These are phyloP conservation scores for Ustilago trichophora DNA, from an alignment of 1,284 basidiomycete genomes.

Conservation along the genomic window DNA sequence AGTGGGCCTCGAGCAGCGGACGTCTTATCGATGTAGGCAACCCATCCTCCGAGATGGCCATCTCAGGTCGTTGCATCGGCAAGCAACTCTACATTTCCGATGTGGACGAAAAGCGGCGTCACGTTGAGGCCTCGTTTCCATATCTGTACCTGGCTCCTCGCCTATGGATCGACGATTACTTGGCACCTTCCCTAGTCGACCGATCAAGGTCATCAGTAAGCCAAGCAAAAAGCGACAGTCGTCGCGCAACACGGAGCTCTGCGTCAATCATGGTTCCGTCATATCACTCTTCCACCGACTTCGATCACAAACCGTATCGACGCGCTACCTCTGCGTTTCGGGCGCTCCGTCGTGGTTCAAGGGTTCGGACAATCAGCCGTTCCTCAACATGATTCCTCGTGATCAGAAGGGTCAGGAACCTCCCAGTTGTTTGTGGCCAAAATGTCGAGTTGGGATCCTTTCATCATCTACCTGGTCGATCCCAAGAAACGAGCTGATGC, in stretches of 20 bases:
- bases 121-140: conserved; percentile 68
- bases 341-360: conserved; percentile 73
- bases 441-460: conserved; percentile 76
- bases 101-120: conserved; percentile 69
- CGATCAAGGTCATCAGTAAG: conserved; percentile 88
- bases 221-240: conserved; percentile 84
- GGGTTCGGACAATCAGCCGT: conserved; percentile 59
- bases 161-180: conserved; percentile 74
- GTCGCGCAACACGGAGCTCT: conserved; percentile 84
- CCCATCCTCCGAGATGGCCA: conserved; percentile 53
- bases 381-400: conserved; percentile 51
- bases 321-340: conserved; percentile 92
- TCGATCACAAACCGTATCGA: conserved; percentile 75
- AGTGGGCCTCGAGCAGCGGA: conserved; percentile 83
- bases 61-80: conserved; percentile 80
- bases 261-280: conserved; percentile 93
- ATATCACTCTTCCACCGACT: conserved; percentile 93
- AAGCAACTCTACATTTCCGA: conserved; percentile 90
- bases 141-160: conserved; percentile 76
- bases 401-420: conserved; percentile 42
- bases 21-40: conserved; percentile 83
- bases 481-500: conserved; percentile 79
- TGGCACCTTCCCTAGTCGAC: conserved; percentile 84
- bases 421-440: conserved; percentile 67
- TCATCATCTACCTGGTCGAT: conserved; percentile 82